Evolutionary conservation across 306 rosid genomes (phyloP).

Genomic region (Vicia villosa): DNA sequence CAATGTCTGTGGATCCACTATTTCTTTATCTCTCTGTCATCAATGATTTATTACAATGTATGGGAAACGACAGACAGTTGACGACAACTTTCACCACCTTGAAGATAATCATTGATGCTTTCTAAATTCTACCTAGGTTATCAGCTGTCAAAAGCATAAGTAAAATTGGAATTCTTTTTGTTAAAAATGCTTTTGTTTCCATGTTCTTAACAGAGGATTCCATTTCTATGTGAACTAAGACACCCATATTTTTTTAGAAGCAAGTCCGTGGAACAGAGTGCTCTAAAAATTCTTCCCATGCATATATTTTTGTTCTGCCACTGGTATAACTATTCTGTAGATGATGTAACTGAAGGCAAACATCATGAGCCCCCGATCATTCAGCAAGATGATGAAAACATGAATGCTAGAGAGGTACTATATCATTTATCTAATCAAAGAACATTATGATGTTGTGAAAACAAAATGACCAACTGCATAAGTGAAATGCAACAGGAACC

Average conservation of each 20-base stretch:
- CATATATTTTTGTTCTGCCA: constrained; percentile 10
- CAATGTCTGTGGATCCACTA: too few species aligned
- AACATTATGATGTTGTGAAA: constrained; percentile 17
- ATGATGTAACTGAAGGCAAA: constrained; percentile 46
- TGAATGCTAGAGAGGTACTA: constrained; percentile 52
- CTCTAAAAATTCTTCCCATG: constrained; percentile 1
- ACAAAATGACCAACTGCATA: constrained; percentile 26
- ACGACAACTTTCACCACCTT: too few species aligned
- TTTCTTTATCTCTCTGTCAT: too few species aligned
- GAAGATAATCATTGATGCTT: too few species aligned
- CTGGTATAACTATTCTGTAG: constrained; percentile 40
- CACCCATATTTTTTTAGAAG: neutral
- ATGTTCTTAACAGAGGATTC: neutral
- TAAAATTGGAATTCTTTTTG: neutral
- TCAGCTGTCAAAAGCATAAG: too few species aligned
- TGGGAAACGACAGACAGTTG: too few species aligned
- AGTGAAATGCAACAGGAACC: constrained; percentile 50
- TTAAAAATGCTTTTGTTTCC: neutral
- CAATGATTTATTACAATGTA: too few species aligned
- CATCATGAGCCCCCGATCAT: constrained; percentile 38
- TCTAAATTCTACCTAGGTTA: too few species aligned
- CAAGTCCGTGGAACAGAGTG: neutral
- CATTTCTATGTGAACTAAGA: neutral
- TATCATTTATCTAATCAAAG: constrained; percentile 5
- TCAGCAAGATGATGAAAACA: constrained; percentile 40